These are phyloP conservation scores for Haplosporangium gracile DNA, from an alignment of 192 early-diverging fungal genomes.

Conservation along the genomic window DNA sequence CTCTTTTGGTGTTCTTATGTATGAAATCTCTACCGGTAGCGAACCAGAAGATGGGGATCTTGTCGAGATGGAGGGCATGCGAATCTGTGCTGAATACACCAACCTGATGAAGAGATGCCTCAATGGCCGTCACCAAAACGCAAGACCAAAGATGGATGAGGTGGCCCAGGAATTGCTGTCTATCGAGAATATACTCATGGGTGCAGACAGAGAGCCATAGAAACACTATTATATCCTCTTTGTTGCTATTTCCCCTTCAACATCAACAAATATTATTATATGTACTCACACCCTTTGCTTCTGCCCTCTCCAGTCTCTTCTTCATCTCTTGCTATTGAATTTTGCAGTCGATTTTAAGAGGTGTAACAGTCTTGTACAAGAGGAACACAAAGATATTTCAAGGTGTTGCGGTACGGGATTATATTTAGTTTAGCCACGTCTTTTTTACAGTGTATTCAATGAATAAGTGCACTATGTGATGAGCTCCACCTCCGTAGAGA, in stretches of 20 bases:
- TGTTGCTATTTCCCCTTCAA: not conserved
- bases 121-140: not conserved
- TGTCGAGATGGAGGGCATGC: not conserved
- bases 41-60: constrained; percentile 30
- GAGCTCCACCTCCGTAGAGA: too few species aligned
- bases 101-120: constrained; percentile 29
- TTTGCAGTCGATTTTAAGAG: too few species aligned
- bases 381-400: not conserved
- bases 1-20: constrained; percentile 38
- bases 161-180: constrained; percentile 12
- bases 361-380: not conserved
- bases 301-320: not conserved
- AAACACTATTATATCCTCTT: not conserved
- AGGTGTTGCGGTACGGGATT: not conserved
- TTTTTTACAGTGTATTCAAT: not conserved
- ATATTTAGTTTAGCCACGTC: not conserved
- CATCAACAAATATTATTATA: not conserved
- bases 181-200: constrained; percentile 13
- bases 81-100: constrained; percentile 27
- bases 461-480: not conserved
- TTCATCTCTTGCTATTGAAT: not conserved
- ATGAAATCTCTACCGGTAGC: constrained; percentile 38
- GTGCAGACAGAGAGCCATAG: constrained; percentile 4
- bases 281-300: not conserved
- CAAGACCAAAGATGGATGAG: constrained; percentile 16